These are phyloP conservation scores for Afroboletus lepidellus DNA, from an alignment of 1,284 basidiomycete genomes.

Conservation along the genomic window DNA sequence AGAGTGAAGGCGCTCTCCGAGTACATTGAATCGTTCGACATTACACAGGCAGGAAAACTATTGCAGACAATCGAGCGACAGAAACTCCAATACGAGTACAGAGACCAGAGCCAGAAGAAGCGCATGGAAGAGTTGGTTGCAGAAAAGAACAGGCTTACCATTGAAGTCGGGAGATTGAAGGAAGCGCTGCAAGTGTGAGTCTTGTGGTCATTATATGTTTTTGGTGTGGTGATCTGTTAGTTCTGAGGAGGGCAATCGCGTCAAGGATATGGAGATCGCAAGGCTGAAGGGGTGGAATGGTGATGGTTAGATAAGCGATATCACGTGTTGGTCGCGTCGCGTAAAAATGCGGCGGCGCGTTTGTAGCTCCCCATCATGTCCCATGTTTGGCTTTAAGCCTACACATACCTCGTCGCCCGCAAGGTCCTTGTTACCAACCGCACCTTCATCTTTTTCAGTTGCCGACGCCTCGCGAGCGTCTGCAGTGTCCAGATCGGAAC, in stretches of 20 bases:
- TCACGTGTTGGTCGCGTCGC: constrained; percentile 33
- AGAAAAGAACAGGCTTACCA: constrained; percentile 20
- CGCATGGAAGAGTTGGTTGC: constrained; percentile 23
- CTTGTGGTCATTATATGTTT: background rate
- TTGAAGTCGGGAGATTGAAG: constrained; percentile 18
- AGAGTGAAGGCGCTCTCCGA: constrained; percentile 27
- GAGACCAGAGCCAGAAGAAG: constrained; percentile 23
- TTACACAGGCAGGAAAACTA: constrained; percentile 14
- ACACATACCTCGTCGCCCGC: constrained; percentile 33
- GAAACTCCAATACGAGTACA: constrained; percentile 26
- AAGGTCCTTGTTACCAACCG: constrained; percentile 16
- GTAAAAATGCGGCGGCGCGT: constrained; percentile 15
- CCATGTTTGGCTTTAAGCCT: constrained; percentile 34
- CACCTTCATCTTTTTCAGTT: constrained; percentile 11
- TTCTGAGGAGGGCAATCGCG: constrained; percentile 5
- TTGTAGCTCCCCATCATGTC: background rate
- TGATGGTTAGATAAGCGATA: constrained; percentile 27
- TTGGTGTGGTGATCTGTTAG: background rate
- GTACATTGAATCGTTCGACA: constrained; percentile 30
- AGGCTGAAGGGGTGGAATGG: background rate
- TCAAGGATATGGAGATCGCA: constrained; percentile 5
- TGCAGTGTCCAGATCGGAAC: constrained; percentile 49
- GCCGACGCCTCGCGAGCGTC: constrained; percentile 50
- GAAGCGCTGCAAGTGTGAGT: constrained; percentile 19
- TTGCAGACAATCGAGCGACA: constrained; percentile 24